Evolutionary conservation across 192 early-diverging fungal genomes (phyloP), one percentile per base, ranked within the genome.

Genomic region (Umbelopsis sp.): DNA sequence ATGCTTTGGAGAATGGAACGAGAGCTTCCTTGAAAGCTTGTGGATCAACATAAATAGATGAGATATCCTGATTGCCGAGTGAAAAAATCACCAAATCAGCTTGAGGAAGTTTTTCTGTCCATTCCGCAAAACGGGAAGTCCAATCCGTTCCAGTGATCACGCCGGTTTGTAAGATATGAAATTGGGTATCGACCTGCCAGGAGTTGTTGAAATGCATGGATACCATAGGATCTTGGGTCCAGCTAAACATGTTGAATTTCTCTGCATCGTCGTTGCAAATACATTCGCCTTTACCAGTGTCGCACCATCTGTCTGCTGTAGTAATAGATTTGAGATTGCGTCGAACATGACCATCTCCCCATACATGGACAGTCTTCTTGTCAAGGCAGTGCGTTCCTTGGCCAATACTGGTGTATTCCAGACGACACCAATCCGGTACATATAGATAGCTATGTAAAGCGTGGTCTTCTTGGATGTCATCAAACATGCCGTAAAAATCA

Each of bases 401-500:
- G n/a, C 72, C 72, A 71, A 52, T 59, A 8, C 68, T 70, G 10
- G 51, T 78, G 29, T 78, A 74, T 20, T 74, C 62, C 7, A 78
- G 25, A 24, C 52, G 72, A 43, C 77, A 78, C 7, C 50, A 45
- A 34, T 78, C 72, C 21, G 77, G 72, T 6, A 78, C 72, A 74
- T 67, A 78, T 1, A 78, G 41, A 32, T 59, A 44, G 8, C 45
- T 69, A 59, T 62, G 29, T 16, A 66, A 43, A 4, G 70, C 71
- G 26, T 72, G 71, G 31, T 77, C 76, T 65, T 73, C 68, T 25
- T 77, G 71, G n/a, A 44, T 26, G 8, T 45, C 44, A 44, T 67
- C 71, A 70, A 77, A 77, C 76, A 77, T 77, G 51, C 71, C 71
- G 65, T 77, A 77, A 44, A 70, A 77, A 49, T 77, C 71, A 25